Evolutionary conservation across 129 eudicot species (phyloP).

Genomic region (Heracleum sosnowskyi): DNA sequence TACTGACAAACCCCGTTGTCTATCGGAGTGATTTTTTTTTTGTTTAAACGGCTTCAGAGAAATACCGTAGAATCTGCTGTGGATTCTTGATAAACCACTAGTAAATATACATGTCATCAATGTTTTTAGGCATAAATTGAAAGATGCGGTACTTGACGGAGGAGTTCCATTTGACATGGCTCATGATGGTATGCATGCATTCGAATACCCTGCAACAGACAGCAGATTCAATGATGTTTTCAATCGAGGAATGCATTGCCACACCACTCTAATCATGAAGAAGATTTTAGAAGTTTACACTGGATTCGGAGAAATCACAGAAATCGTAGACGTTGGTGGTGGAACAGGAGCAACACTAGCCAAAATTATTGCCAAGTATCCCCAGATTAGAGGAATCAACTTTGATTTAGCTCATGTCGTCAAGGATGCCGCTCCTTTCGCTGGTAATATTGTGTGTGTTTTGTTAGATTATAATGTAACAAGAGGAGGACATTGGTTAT

Average conservation of each 20-base stretch:
- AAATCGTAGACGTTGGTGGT: slow-evolving; percentile 20
- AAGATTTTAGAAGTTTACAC: slow-evolving; percentile 9
- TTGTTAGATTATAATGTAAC: not conserved
- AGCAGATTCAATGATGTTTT: not conserved
- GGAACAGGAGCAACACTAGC: not conserved
- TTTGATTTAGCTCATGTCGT: slow-evolving; percentile 11
- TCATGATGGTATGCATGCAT: not conserved
- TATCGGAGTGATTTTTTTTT: too few species aligned
- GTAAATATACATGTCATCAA: too few species aligned
- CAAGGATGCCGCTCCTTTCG: slow-evolving; percentile 3
- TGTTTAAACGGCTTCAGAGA: not conserved
- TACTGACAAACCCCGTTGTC: too few species aligned
- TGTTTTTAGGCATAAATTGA: not conserved
- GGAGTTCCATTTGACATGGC: not conserved
- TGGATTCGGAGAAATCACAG: slow-evolving; percentile 17
- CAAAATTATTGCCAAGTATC: slow-evolving; percentile 2
- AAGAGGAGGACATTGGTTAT: too few species aligned
- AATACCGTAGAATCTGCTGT: not conserved
- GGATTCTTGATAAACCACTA: not conserved
- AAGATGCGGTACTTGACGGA: not conserved
- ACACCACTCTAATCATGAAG: not conserved
- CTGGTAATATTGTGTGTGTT: not conserved
- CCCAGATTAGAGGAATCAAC: not conserved
- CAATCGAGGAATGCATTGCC: not conserved
- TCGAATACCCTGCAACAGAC: not conserved